Evolutionary conservation across 2,329 filamentous ascomycete species (phyloP).

Genomic region (Exophiala mesophila): DNA sequence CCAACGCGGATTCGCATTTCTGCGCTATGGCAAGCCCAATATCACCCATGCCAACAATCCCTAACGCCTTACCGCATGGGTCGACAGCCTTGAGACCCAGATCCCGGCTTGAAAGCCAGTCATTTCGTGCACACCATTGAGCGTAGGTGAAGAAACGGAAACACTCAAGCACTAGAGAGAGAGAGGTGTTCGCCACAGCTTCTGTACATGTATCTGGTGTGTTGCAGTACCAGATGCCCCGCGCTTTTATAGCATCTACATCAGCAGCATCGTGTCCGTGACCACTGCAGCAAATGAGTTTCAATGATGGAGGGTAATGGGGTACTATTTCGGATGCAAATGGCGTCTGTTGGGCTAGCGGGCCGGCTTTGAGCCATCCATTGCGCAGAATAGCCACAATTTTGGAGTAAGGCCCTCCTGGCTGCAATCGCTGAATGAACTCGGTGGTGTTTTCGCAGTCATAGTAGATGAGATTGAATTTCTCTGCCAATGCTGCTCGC

Average conservation of each 20-base stretch:
- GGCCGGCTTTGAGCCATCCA: slow-evolving; percentile 32
- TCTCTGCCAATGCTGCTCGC: background rate
- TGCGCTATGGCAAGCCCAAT: slow-evolving; percentile 41
- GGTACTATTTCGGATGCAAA: slow-evolving; percentile 26
- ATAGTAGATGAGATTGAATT: slow-evolving; percentile 8
- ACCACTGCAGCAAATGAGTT: slow-evolving; percentile 7
- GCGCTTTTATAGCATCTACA: slow-evolving; percentile 59
- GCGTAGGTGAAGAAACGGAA: slow-evolving; percentile 44
- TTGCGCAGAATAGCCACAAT: slow-evolving; percentile 31
- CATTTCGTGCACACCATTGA: slow-evolving; percentile 36
- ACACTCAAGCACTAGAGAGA: slow-evolving; percentile 45
- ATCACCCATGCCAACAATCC: slow-evolving; percentile 46
- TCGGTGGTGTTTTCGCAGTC: slow-evolving; percentile 5
- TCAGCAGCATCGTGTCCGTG: slow-evolving; percentile 59
- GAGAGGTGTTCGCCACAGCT: slow-evolving; percentile 49
- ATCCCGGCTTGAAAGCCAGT: slow-evolving; percentile 36
- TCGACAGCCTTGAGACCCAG: slow-evolving; percentile 39
- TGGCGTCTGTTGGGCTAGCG: slow-evolving; percentile 28
- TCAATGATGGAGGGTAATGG: slow-evolving; percentile 4
- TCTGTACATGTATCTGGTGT: slow-evolving; percentile 50
- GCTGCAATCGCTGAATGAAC: slow-evolving; percentile 25
- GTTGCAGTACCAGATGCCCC: slow-evolving; percentile 52
- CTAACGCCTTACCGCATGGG: slow-evolving; percentile 42
- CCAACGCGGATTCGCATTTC: slow-evolving; percentile 67
- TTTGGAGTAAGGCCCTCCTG: slow-evolving; percentile 28